Base-by-base conservation (phyloP, 495 filamentous ascomycete genomes). In the Penicillium antarcticum region DNA sequence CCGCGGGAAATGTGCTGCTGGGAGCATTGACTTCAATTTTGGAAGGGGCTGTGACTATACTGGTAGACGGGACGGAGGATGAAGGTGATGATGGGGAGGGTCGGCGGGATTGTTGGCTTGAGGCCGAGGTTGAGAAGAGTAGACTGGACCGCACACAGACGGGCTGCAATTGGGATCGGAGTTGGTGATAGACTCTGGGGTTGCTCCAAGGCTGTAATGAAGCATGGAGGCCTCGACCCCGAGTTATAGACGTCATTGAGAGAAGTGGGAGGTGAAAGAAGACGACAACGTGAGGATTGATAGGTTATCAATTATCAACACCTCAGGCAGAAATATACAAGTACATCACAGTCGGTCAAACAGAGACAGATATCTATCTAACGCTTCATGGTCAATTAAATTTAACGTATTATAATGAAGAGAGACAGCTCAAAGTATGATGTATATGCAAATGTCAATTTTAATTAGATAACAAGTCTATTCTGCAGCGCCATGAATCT, bases 21-120 rank as follows among this genome's bases (percentile, higher is more conserved):
- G 73, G 73, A 7, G 73, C 65, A 36, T 77, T 75, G 36, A 75
- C 56, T 50, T 71, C 57, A 29, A 54, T 36, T 33, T 54, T 19
- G 13, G 57, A 38, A 24, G 63, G 44, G 16, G 47, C 49, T 40
- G 49, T 43, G 21, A 52, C 46, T 24, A 29, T 16, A 19, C 16
- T 33, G 2, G 52, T 41, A 13, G 49, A 19, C 34, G 58, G 35
- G 32, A 19, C 52, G 43, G 34, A 60, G 34, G 5, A 53, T 50
- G 13, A 50, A 43, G 14, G 53, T 52, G 40, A 52, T 37, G 17
- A 56, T 42, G 29, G 64, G 50, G 47, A 42, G 19, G 14, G 45
- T 35, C 38, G 21, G 35, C 18, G 47, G 3, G 54, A 41, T 44
- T 21, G 57, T 29, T 42, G 46, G 12, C 36, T 44, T 33, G 42